phyloP scores from a whole-genome alignment of 306 rosid genomes.

The Cucumis hystrix region DNA sequence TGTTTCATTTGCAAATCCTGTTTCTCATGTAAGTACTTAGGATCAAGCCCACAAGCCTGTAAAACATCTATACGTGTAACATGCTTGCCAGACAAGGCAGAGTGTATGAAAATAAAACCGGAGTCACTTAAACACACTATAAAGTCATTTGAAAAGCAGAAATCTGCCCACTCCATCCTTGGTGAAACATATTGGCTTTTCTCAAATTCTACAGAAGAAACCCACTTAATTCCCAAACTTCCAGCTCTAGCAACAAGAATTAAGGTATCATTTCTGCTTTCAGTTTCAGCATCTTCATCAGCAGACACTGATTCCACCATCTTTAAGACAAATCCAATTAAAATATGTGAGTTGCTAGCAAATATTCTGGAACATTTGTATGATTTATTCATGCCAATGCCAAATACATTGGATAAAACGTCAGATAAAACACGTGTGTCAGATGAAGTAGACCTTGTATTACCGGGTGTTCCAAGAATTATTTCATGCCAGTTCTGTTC shows the following conservation, averaged over 20 bases:
- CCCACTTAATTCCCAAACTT: constrained; percentile 59
- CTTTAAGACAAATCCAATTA: constrained; percentile 55
- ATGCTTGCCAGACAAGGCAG: constrained; percentile 57
- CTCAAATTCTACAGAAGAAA: constrained; percentile 58
- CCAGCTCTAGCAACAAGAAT: constrained; percentile 61
- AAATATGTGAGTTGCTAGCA: constrained; percentile 58
- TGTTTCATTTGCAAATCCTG: constrained; percentile 17
- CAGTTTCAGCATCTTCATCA: constrained; percentile 28
- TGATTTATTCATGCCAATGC: constrained; percentile 43
- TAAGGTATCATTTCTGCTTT: constrained; percentile 25
- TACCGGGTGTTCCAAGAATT: constrained; percentile 17
- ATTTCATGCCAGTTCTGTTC: constrained; percentile 27
- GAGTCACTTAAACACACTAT: constrained; percentile 65
- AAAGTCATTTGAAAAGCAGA: constrained; percentile 61
- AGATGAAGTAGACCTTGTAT: constrained; percentile 17
- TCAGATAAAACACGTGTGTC: constrained; percentile 22
- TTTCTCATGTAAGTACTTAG: constrained; percentile 18
- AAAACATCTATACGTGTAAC: constrained; percentile 52
- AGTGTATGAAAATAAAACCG: constrained; percentile 53
- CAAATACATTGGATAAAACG: constrained; percentile 36
- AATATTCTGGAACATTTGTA: constrained; percentile 58
- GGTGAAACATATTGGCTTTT: constrained; percentile 32
- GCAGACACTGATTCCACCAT: constrained; percentile 20
- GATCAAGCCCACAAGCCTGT: constrained; percentile 33
- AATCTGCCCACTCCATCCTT: constrained; percentile 54